These are phyloP conservation scores for Ambrosia artemisiifolia DNA, from an alignment of 129 eudicot genomes.

Conservation along the genomic window DNA sequence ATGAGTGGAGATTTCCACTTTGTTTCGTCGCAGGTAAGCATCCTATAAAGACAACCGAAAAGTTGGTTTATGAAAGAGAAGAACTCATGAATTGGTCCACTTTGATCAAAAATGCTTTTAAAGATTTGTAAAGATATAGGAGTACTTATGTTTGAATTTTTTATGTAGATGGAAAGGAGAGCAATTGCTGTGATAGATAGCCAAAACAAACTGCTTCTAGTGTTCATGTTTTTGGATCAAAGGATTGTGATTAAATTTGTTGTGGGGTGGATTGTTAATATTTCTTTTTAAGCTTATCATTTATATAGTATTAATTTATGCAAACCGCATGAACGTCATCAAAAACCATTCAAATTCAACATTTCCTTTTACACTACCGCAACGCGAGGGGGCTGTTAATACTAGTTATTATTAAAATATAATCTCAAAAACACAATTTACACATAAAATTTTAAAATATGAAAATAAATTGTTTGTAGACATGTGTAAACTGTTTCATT, in stretches of 20 bases:
- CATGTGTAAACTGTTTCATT: no score
- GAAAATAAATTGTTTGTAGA: no score
- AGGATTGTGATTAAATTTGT: conserved; percentile 13
- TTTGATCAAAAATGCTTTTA: conserved; percentile 22
- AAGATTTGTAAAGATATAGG: not conserved
- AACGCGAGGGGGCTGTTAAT: no score
- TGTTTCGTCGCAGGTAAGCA: conserved; percentile 32
- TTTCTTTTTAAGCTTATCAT: no score
- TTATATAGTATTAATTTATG: no score
- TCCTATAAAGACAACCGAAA: conserved; percentile 12
- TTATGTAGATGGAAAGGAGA: conserved; percentile 40
- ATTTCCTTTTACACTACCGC: no score
- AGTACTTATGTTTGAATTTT: conserved; percentile 14
- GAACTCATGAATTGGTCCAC: conserved; percentile 24
- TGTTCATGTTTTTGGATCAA: conserved; percentile 43
- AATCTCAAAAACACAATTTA: no score
- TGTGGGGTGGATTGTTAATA: not conserved
- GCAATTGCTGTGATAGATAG: conserved; percentile 39
- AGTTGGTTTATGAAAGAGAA: conserved; percentile 4
- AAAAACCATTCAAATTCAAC: no score
- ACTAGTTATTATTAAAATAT: no score
- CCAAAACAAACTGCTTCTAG: conserved; percentile 47
- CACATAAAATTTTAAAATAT: no score
- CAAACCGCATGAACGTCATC: no score
- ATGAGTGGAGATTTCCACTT: conserved; percentile 62